Evolutionary conservation across 352 stramenopile genomes (phyloP).

Genomic region (Phytophthora boehmeriae): DNA sequence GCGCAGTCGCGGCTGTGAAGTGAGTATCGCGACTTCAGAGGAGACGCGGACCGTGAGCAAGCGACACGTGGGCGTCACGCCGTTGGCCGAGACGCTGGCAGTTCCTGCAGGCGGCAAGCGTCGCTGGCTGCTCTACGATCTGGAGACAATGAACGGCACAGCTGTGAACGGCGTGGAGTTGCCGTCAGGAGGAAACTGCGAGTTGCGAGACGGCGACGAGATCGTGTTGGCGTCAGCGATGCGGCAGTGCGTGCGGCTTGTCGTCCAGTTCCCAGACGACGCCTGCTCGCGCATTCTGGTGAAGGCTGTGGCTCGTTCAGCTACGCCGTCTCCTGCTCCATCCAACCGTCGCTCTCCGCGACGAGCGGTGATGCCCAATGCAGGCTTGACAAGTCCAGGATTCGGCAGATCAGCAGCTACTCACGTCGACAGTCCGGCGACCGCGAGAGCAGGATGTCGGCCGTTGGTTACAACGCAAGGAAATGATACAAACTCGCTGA

Average conservation of each 20-base stretch:
- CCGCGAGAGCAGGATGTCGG: conserved; percentile 22
- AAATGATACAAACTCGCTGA: conserved; percentile 16
- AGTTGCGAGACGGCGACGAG: conserved; percentile 72
- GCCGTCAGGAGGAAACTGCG: conserved; percentile 49
- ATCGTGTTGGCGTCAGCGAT: conserved; percentile 73
- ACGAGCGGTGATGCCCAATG: conserved; percentile 18
- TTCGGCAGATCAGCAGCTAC: conserved; percentile 21
- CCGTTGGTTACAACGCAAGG: conserved; percentile 10
- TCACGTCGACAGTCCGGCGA: conserved; percentile 19
- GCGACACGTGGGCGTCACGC: conserved; percentile 66
- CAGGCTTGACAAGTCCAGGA: conserved; percentile 14
- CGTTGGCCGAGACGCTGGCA: conserved; percentile 31
- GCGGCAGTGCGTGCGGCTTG: conserved; percentile 61
- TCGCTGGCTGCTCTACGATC: conserved; percentile 80
- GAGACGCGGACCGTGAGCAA: conserved; percentile 84
- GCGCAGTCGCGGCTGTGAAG: conserved; percentile 68
- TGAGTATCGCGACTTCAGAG: conserved; percentile 71
- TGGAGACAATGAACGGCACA: conserved; percentile 84
- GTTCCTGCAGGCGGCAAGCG: conserved; percentile 15
- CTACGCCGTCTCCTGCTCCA: conserved; percentile 10
- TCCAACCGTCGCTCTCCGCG: conserved; percentile 23
- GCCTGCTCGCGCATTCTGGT: conserved; percentile 49
- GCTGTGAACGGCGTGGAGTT: conserved; percentile 75
- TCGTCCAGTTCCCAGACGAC: conserved; percentile 52
- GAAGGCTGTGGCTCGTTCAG: conserved; percentile 29